Percentiles rank a stretch among this genome's conserved stretches.
Conservation (phyloP, 768 basidiomycete species). For the Suillus subaureus region DNA sequence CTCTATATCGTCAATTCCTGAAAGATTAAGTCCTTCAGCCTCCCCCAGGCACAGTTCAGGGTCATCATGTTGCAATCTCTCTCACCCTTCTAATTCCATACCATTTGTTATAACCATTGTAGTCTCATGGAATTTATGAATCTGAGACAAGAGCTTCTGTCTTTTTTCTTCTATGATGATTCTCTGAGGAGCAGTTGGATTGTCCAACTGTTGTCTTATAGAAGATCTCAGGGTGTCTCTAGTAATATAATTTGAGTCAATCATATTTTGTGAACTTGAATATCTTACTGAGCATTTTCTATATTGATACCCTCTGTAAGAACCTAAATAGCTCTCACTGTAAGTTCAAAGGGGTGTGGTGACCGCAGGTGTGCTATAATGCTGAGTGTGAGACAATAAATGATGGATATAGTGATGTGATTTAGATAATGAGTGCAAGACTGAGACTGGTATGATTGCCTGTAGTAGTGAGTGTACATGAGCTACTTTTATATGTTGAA, state of each 20-base stretch:
- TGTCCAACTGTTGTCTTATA: background rate
- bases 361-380: too few species aligned
- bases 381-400: too few species aligned
- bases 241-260: background rate
- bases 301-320: slow-evolving; percentile 12
- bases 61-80: background rate
- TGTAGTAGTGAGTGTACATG: too few species aligned
- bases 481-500: too few species aligned
- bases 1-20: background rate
- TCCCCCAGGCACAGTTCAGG: background rate
- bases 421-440: too few species aligned
- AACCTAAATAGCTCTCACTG: too few species aligned
- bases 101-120: background rate
- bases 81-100: background rate
- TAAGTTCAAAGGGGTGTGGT: too few species aligned
- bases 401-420: too few species aligned
- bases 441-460: too few species aligned
- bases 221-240: slow-evolving; percentile 8
- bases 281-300: slow-evolving; percentile 12
- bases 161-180: slow-evolving; percentile 1
- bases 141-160: slow-evolving; percentile 1
- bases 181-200: slow-evolving; percentile 9
- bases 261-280: background rate
- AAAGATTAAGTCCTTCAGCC: background rate
- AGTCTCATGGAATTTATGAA: background rate